A percentile compares a stretch with the other conserved stretches of the same genome.
These are phyloP conservation scores for Bipolaris sorokiniana DNA, from an alignment of 2,329 filamentous ascomycete species.

Conservation along the genomic window DNA sequence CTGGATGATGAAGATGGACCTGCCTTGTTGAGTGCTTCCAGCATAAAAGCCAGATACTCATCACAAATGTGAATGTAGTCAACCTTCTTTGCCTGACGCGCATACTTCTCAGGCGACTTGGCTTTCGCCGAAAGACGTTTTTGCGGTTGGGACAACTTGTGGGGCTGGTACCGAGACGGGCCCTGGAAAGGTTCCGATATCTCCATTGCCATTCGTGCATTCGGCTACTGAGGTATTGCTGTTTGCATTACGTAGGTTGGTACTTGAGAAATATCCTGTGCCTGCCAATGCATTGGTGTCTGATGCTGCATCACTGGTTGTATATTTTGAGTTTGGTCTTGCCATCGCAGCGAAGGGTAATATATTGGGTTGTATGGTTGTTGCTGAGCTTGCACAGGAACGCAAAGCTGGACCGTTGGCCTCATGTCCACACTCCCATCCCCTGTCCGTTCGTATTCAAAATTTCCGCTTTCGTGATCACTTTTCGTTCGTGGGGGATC, in stretches of 20 bases:
- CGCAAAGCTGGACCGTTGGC: constrained; percentile 4
- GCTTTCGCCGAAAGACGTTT: not conserved
- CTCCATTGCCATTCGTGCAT: not conserved
- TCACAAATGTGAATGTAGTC: constrained; percentile 35
- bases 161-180: constrained; percentile 4
- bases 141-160: not conserved
- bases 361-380: constrained; percentile 1
- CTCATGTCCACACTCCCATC: not conserved
- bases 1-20: constrained; percentile 15
- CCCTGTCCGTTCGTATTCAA: not conserved
- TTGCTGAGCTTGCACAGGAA: constrained; percentile 3
- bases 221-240: not conserved
- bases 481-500: constrained; percentile 5
- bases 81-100: constrained; percentile 2
- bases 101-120: not conserved
- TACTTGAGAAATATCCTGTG: constrained; percentile 1
- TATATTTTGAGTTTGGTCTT: not conserved
- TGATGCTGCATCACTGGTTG: not conserved
- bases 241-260: constrained; percentile 1
- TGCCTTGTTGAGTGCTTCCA: constrained; percentile 18
- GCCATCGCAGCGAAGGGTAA: not conserved
- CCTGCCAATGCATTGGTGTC: constrained; percentile 2
- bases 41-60: constrained; percentile 26
- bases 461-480: not conserved
- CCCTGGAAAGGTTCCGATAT: constrained; percentile 7